Conservation (phyloP, 345 rosid genomes). For the Litchi chinensis region DNA sequence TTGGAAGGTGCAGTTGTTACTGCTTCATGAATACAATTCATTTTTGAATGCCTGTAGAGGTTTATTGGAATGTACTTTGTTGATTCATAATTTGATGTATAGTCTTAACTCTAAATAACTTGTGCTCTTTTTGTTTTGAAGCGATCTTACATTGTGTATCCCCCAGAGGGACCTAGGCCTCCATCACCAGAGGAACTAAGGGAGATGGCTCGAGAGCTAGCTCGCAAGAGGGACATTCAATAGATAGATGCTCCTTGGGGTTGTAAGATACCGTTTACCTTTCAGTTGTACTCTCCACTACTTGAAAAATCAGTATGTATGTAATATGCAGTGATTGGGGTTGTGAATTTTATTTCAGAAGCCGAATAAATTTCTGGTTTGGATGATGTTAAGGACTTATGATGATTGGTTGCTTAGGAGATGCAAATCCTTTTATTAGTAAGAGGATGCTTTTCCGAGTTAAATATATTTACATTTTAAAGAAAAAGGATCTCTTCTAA, state of each 20-base stretch:
- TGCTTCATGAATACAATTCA: neutral
- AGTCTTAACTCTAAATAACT: slow-evolving; percentile 10
- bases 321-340: neutral
- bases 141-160: slow-evolving; percentile 59
- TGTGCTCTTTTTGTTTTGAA: slow-evolving; percentile 28
- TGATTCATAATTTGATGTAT: neutral
- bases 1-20: neutral
- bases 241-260: slow-evolving; percentile 24
- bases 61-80: neutral
- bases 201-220: slow-evolving; percentile 69
- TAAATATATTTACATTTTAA: neutral
- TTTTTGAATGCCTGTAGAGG: neutral
- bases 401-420: neutral
- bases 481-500: neutral
- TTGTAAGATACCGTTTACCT: slow-evolving; percentile 10
- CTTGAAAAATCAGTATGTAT: neutral
- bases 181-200: slow-evolving; percentile 71
- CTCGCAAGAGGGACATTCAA: slow-evolving; percentile 42
- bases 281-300: neutral
- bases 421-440: neutral
- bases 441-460: neutral
- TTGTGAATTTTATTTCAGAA: slow-evolving; percentile 10
- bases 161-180: slow-evolving; percentile 54
- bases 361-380: slow-evolving; percentile 1
- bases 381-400: neutral